These are phyloP conservation scores for Hysterium pulicare DNA, from an alignment of 2,329 filamentous ascomycete genomes.

Conservation along the genomic window DNA sequence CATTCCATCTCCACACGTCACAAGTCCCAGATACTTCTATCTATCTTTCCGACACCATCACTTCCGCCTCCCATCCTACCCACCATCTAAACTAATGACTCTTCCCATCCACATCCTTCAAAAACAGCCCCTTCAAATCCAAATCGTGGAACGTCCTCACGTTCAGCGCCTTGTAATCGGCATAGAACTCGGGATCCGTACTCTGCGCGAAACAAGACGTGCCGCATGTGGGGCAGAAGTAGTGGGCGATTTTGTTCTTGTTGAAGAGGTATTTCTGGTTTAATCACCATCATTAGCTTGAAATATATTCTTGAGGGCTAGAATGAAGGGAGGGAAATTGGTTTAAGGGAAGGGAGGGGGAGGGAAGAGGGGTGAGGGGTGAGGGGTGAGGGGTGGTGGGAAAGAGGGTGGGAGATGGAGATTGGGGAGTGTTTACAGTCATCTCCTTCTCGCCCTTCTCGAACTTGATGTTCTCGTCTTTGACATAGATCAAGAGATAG, in stretches of 20 bases:
- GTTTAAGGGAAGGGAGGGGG: too few species aligned
- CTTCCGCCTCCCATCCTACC: too few species aligned
- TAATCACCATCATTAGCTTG: background rate
- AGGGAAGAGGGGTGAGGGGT: background rate
- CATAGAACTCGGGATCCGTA: slow-evolving; percentile 13
- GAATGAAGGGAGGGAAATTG: background rate
- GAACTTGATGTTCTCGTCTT: slow-evolving; percentile 15
- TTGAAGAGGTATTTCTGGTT: slow-evolving; percentile 26
- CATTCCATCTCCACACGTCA: too few species aligned
- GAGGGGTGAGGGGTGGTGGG: background rate
- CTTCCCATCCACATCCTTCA: slow-evolving; percentile 24
- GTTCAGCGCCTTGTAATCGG: slow-evolving; percentile 22
- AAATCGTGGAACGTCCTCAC: slow-evolving; percentile 26
- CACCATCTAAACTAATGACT: too few species aligned
- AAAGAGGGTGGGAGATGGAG: background rate
- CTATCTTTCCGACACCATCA: too few species aligned
- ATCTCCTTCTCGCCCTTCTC: background rate
- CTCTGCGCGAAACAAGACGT: slow-evolving; percentile 20
- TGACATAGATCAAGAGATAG: slow-evolving; percentile 45
- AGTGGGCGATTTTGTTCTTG: slow-evolving; percentile 18
- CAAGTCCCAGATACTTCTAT: too few species aligned
- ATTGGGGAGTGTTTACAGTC: background rate
- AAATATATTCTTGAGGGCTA: background rate
- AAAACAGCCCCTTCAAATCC: slow-evolving; percentile 22
- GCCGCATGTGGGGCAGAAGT: slow-evolving; percentile 32